A percentile compares a stretch with the other conserved stretches of the same genome.
phyloP scores from a whole-genome alignment of 2,329 filamentous ascomycete species.

The Penicillium sp. region DNA sequence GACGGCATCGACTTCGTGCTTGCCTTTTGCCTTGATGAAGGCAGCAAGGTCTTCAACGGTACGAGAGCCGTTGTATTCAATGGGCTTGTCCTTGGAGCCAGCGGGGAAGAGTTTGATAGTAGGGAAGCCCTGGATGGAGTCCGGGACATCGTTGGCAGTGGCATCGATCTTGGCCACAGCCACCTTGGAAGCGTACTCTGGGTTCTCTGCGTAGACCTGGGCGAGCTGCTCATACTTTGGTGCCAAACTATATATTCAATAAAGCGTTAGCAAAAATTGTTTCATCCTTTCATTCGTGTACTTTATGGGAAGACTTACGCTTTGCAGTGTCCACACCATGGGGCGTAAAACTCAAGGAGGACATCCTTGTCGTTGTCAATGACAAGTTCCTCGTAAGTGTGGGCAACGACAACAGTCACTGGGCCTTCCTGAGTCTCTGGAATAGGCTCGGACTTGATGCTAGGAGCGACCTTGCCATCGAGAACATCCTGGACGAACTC shows the following conservation, averaged over 20 bases:
- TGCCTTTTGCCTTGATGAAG: conserved; percentile 94
- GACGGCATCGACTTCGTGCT: conserved; percentile 70
- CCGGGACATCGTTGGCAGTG: conserved; percentile 91
- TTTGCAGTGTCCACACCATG: conserved; percentile 72
- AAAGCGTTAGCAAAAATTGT: conserved; percentile 6
- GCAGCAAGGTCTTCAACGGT: conserved; percentile 86
- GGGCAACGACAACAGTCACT: conserved; percentile 83
- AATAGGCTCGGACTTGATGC: conserved; percentile 97
- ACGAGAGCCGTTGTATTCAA: conserved; percentile 84
- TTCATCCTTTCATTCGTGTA: not conserved
- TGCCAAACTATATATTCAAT: conserved; percentile 45
- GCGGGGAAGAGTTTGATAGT: conserved; percentile 98
- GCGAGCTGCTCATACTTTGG: conserved; percentile 66
- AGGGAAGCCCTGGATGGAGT: conserved; percentile 95
- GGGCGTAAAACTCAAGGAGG: conserved; percentile 95
- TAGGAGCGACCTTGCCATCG: conserved; percentile 84
- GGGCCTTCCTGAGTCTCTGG: conserved; percentile 89
- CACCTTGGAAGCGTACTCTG: conserved; percentile 55
- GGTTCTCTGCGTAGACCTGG: conserved; percentile 49
- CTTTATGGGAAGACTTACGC: conserved; percentile 41
- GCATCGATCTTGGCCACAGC: conserved; percentile 88
- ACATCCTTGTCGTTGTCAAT: conserved; percentile 95
- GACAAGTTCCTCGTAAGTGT: conserved; percentile 89
- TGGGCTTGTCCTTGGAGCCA: conserved; percentile 75
- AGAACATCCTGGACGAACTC: conserved; percentile 82